Evolutionary conservation across 768 basidiomycete genomes (phyloP).

Genomic region (Fibroporia radiculosa): DNA sequence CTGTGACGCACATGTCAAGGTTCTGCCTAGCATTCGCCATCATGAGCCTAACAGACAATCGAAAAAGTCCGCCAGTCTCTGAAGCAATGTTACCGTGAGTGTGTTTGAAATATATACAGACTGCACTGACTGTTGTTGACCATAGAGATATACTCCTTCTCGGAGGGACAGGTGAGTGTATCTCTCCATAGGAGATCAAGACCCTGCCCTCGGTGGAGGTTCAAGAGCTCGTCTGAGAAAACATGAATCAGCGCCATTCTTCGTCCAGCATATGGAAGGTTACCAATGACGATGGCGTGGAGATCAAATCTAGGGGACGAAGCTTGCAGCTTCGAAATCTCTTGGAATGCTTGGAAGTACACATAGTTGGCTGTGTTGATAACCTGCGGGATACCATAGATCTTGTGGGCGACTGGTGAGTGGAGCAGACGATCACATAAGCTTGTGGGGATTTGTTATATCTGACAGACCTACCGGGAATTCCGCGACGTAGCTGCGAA

Average conservation of each 20-base stretch:
- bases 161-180: slow-evolving; percentile 81
- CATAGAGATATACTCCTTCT: slow-evolving; percentile 93
- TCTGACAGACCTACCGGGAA: slow-evolving; percentile 45
- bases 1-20: slow-evolving; percentile 40
- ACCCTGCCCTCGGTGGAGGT: slow-evolving; percentile 89
- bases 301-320: background rate
- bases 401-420: slow-evolving; percentile 76
- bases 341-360: slow-evolving; percentile 89
- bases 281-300: background rate
- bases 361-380: slow-evolving; percentile 98
- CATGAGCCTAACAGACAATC: slow-evolving; percentile 92
- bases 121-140: slow-evolving; percentile 70
- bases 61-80: slow-evolving; percentile 94
- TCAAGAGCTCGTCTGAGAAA: slow-evolving; percentile 20
- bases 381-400: slow-evolving; percentile 93
- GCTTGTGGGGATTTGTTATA: background rate
- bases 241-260: background rate
- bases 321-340: slow-evolving; percentile 52
- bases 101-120: background rate
- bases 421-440: background rate
- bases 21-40: slow-evolving; percentile 78
- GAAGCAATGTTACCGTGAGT: background rate
- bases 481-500: slow-evolving; percentile 77
- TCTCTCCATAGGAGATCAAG: slow-evolving; percentile 94
- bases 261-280: background rate